Evolutionary conservation across 768 basidiomycete species (phyloP).

Genomic region (Agaricus sinodeliciosus): DNA sequence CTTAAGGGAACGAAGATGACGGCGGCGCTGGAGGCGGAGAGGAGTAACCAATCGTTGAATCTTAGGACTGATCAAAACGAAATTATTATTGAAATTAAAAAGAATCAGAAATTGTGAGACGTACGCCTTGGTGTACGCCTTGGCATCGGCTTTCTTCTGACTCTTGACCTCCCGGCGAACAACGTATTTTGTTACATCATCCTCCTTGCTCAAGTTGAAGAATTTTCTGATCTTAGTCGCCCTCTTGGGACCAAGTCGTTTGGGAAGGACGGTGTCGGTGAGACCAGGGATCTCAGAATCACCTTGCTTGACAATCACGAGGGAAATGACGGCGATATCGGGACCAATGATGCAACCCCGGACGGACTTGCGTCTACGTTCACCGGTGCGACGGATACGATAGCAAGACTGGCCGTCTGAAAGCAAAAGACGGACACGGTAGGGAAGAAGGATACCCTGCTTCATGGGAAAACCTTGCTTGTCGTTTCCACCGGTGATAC

Average conservation of each 20-base stretch:
- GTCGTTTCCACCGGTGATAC: slow-evolving; percentile 98
- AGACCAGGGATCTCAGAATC: slow-evolving; percentile 85
- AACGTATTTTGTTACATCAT: slow-evolving; percentile 98
- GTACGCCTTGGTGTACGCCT: slow-evolving; percentile 96
- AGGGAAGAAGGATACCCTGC: slow-evolving; percentile 92
- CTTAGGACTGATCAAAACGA: slow-evolving; percentile 59
- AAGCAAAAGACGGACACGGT: slow-evolving; percentile 93
- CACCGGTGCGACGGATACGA: slow-evolving; percentile 85
- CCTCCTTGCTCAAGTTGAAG: slow-evolving; percentile 97
- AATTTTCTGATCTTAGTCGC: slow-evolving; percentile 96
- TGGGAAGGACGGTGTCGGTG: slow-evolving; percentile 89
- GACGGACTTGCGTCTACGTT: slow-evolving; percentile 98
- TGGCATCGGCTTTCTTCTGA: slow-evolving; percentile 82
- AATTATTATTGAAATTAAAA: background rate
- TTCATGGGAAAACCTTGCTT: slow-evolving; percentile 99
- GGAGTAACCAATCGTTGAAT: slow-evolving; percentile 97
- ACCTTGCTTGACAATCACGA: slow-evolving; percentile 96
- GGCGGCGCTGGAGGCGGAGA: slow-evolving; percentile 91
- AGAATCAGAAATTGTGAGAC: slow-evolving; percentile 24
- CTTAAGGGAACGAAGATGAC: slow-evolving; percentile 85
- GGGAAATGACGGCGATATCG: slow-evolving; percentile 91
- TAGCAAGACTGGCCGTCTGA: slow-evolving; percentile 97
- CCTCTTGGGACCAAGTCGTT: slow-evolving; percentile 94
- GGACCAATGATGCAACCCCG: slow-evolving; percentile 97
- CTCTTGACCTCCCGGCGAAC: slow-evolving; percentile 87